Evolutionary conservation across 495 filamentous ascomycete species (phyloP).

Genomic region (Neurospora tetrasperma): DNA sequence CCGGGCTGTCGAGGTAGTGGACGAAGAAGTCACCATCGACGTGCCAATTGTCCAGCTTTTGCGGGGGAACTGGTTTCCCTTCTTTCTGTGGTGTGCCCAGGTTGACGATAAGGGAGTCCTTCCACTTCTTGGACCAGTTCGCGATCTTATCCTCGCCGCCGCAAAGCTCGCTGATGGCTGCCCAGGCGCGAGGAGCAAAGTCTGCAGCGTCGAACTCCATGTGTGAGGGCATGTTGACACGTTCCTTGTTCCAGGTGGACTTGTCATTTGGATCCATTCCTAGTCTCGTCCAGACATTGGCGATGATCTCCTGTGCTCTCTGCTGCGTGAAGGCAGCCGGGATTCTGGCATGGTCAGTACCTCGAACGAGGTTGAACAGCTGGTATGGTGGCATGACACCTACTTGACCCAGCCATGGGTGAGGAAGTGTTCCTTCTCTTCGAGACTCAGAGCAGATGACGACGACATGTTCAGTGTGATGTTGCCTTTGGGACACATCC

Average conservation of each 20-base stretch:
- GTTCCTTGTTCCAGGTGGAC: conserved; percentile 52
- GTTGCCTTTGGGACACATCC: neutral
- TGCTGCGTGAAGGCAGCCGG: conserved; percentile 44
- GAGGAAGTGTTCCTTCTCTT: conserved; percentile 57
- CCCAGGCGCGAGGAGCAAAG: conserved; percentile 60
- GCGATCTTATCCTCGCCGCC: conserved; percentile 52
- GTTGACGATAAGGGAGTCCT: conserved; percentile 64
- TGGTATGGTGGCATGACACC: neutral
- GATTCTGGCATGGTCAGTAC: conserved; percentile 14
- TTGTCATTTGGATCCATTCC: conserved; percentile 57
- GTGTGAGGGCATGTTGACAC: conserved; percentile 57
- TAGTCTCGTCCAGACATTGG: conserved; percentile 57
- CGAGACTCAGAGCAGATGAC: conserved; percentile 40
- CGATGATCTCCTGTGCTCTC: conserved; percentile 46
- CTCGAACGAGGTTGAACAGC: neutral
- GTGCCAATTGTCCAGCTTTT: conserved; percentile 55
- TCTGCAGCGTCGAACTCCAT: conserved; percentile 39
- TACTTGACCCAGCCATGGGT: conserved; percentile 53
- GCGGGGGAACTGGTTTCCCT: conserved; percentile 36
- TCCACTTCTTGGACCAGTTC: conserved; percentile 44
- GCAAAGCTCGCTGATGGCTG: conserved; percentile 58
- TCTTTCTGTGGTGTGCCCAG: conserved; percentile 49
- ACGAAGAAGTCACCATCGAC: conserved; percentile 71
- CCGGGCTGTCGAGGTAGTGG: conserved; percentile 63
- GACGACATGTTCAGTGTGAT: conserved; percentile 17